Evolutionary conservation across 352 stramenopile species (phyloP).

Genomic region (Pythium myriotylum): DNA sequence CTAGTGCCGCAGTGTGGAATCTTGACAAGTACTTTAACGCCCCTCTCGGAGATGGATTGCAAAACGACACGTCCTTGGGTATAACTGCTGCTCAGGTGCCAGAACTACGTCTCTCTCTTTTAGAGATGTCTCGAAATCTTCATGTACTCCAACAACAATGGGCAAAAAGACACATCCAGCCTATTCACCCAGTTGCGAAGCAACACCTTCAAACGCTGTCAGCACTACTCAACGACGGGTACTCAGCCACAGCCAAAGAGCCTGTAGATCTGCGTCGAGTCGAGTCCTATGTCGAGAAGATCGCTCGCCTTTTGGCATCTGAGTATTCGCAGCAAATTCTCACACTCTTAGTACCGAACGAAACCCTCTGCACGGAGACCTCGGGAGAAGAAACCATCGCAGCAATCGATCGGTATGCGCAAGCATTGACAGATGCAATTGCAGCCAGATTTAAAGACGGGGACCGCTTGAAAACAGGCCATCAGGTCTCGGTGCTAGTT

Average conservation of each 20-base stretch:
- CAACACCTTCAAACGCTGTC: conserved; percentile 75
- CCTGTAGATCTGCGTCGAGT: conserved; percentile 52
- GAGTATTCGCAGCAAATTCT: conserved; percentile 76
- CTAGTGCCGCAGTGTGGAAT: conserved; percentile 17
- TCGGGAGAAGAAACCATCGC: conserved; percentile 31
- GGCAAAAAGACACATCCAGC: conserved; percentile 47
- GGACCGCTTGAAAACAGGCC: conserved; percentile 26
- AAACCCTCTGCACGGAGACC: not conserved
- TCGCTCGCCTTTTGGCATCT: conserved; percentile 54
- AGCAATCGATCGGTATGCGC: conserved; percentile 47
- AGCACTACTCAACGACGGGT: conserved; percentile 71
- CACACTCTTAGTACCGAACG: conserved; percentile 33
- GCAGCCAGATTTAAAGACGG: not conserved
- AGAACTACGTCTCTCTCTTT: conserved; percentile 65
- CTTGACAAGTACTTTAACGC: conserved; percentile 32
- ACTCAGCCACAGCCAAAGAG: conserved; percentile 56
- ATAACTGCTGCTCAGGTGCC: conserved; percentile 46
- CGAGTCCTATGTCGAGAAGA: conserved; percentile 53
- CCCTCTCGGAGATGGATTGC: conserved; percentile 24
- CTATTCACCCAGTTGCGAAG: conserved; percentile 56
- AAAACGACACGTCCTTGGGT: not conserved
- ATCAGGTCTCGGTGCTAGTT: conserved; percentile 12
- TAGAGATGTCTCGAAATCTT: conserved; percentile 74
- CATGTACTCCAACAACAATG: conserved; percentile 66
- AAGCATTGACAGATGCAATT: conserved; percentile 61